Base-by-base conservation (phyloP, 257 asterid genomes). In the Buddleja alternifolia region DNA sequence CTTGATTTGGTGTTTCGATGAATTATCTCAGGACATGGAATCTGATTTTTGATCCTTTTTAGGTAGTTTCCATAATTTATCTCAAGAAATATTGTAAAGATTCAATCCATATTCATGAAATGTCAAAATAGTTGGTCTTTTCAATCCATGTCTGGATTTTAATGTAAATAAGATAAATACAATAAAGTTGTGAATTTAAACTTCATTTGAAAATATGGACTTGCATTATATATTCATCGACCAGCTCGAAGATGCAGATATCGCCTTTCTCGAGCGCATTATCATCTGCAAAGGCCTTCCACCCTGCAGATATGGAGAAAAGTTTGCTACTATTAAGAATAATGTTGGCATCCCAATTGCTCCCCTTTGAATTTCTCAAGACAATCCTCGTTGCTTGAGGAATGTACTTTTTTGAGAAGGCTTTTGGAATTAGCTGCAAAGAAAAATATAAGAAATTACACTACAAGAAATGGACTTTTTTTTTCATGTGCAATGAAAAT, bases 191-290 rank as follows among this genome's bases (percentile, higher is more conserved):
- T n/a, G n/a, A 50, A 20, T 3, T 50, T 29, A 4, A 21, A 51
- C 42, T 17, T 56, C 25, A 59, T 23, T 32, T 55, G 41, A n/a
- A 29, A 51, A 68, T 29, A 17, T 47, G 62, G 41, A 73, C 75
- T 21, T 63, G 39, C 73, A 69, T 56, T 9, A 44, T 8, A 3
- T 41, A 21, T n/a, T 56, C 7, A 41, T 73, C 60, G 8, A 73
- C 53, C 48, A 77, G 75, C 78, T 77, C 69, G 41, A 72, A 77
- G 14, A 48, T 47, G 75, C 64, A 77, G 46, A n/a, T 19, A 37
- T 77, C 65, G 6, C 75, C 73, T 61, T 48, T 55, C 65, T 55
- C 21, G 60, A 76, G 50, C 1, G 70, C 64, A 24, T 60, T 69
- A 65, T 42, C 39, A 51, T 71, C 77, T 14, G 56, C 16, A 47